phyloP scores from a whole-genome alignment of 1,139 yeast species.

The Magnusiomyces tetraspermus region DNA sequence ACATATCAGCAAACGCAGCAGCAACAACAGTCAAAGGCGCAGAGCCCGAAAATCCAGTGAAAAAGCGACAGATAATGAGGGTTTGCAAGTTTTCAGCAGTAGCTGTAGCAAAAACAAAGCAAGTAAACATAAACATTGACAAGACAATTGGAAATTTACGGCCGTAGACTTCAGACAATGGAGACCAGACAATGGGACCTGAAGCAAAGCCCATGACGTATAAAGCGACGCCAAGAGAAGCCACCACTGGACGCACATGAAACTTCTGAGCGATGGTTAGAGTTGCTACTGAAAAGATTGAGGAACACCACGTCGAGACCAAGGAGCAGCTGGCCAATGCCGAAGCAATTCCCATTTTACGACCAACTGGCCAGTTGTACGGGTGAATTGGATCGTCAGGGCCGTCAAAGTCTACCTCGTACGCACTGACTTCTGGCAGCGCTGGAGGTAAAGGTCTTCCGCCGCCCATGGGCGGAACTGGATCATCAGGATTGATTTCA shows the following conservation, averaged over 20 bases:
- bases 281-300: conserved; percentile 35
- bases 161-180: conserved; percentile 67
- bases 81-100: conserved; percentile 67
- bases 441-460: conserved; percentile 42
- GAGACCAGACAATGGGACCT: conserved; percentile 78
- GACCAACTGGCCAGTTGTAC: conserved; percentile 37
- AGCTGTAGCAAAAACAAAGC: conserved; percentile 64
- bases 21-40: conserved; percentile 79
- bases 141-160: conserved; percentile 49
- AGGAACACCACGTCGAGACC: conserved; percentile 37
- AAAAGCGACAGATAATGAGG: conserved; percentile 60
- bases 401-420: conserved; percentile 45
- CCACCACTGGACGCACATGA: conserved; percentile 29
- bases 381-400: conserved; percentile 45
- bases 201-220: conserved; percentile 75
- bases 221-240: conserved; percentile 50
- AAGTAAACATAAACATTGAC: conserved; percentile 46
- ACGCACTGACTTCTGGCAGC: conserved; percentile 38
- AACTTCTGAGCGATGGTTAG: conserved; percentile 25
- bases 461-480: conserved; percentile 33
- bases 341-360: conserved; percentile 26
- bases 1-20: conserved; percentile 73
- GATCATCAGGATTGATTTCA: background rate
- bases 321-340: conserved; percentile 28
- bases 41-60: conserved; percentile 68